Evolutionary conservation across 1,284 basidiomycete species (phyloP), one percentile per base, ranked within the genome.

Genomic region (Coniophora puteana): DNA sequence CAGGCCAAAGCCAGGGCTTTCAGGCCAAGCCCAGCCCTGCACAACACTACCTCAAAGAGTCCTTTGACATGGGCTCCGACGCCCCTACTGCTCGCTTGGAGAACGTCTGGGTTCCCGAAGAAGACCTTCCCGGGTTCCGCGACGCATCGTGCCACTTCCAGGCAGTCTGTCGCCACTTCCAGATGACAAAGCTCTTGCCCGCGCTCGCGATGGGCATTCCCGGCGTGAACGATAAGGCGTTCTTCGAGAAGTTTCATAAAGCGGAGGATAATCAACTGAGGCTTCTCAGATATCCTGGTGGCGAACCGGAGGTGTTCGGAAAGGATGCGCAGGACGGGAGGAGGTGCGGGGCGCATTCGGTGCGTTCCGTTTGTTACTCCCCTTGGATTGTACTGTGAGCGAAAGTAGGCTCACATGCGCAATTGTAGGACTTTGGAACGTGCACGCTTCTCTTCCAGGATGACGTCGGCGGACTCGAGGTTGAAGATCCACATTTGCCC

Each of bases 391-490:
- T n/a, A n/a, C n/a, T n/a, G n/a, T n/a, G n/a, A n/a, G n/a, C n/a
- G n/a, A n/a, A n/a, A n/a, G n/a, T n/a, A n/a, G n/a, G n/a, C n/a
- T n/a, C n/a, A n/a, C n/a, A n/a, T n/a, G n/a, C n/a, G n/a, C n/a
- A n/a, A n/a, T n/a, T n/a, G n/a, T n/a, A 48, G 48, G 66, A 68
- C 44, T 68, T 61, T 36, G 53, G 55, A 13, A 61, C 59, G 7
- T 54, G 63, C 31, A 68, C 65, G n/a, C 49, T 68, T 38, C 49
- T 68, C 12, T 68, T 68, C 49, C 66, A 68, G 46, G 65, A 66
- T 38, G 52, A 59, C 27, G 52, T 49, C 16, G 61, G 63, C 3
- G 66, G 66, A 3, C 56, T 68, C 14, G 64, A 68, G 41, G 65
- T 68, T 1, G 59, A 66, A 45, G 36, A 29, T 35, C 45, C 50